Conservation (phyloP, 2,329 filamentous ascomycete genomes). For the Nannizziopsis arthrosporioides region DNA sequence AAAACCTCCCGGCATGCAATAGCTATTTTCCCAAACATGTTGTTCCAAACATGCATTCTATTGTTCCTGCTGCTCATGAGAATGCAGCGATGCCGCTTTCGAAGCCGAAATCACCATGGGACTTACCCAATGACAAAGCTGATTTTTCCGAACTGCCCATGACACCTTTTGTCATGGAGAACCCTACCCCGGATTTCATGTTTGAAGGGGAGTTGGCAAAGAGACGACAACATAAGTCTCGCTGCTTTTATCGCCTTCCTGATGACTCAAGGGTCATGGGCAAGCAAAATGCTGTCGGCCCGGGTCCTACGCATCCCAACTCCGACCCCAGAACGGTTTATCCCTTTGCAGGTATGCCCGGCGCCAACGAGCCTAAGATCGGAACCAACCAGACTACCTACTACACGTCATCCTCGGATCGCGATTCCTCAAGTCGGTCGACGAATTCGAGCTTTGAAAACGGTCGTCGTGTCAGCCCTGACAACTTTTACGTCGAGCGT, state of each 20-base stretch:
- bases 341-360: background rate
- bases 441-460: constrained; percentile 1
- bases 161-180: constrained; percentile 4
- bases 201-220: constrained; percentile 7
- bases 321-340: background rate
- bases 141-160: constrained; percentile 8
- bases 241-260: constrained; percentile 11
- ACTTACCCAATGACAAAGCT: constrained; percentile 4
- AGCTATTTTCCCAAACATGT: background rate
- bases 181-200: background rate
- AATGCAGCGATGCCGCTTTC: background rate
- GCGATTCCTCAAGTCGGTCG: constrained; percentile 3
- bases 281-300: background rate
- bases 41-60: background rate
- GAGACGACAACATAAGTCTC: constrained; percentile 11
- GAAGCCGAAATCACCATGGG: constrained; percentile 10
- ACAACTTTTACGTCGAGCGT: constrained; percentile 5
- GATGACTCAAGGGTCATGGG: background rate
- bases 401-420: constrained; percentile 3
- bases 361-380: background rate
- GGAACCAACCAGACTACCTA: constrained; percentile 1
- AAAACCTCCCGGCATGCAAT: background rate
- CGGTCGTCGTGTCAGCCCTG: background rate
- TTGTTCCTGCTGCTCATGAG: background rate
- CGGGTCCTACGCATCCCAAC: background rate